A percentile compares a stretch with the other conserved stretches of the same genome.
Conservation (phyloP, 202 grass and related monocot species). For the Schoenoplectus triqueter region DNA sequence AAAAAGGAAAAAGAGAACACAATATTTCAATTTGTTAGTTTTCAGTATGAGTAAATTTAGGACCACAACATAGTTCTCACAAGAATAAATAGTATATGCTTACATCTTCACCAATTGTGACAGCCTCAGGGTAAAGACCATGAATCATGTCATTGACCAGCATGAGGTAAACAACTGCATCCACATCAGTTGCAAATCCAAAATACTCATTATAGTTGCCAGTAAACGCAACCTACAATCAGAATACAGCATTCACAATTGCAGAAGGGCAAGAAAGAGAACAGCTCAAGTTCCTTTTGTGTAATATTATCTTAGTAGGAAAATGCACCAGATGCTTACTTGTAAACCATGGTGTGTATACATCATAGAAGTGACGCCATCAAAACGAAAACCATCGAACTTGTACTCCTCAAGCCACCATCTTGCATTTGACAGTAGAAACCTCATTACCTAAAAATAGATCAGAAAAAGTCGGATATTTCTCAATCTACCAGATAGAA, state of each 20-base stretch:
- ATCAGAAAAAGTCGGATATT: constrained; percentile 34
- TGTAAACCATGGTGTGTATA: constrained; percentile 96
- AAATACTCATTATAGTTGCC: constrained; percentile 98
- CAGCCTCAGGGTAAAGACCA: constrained; percentile 83
- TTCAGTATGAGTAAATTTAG: constrained; percentile 33
- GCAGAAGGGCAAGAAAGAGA: not conserved
- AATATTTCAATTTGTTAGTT: constrained; percentile 35
- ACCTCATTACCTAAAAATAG: constrained; percentile 73
- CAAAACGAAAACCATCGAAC: constrained; percentile 98
- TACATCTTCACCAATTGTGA: constrained; percentile 98
- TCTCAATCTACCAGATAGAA: constrained; percentile 27
- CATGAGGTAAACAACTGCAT: constrained; percentile 99
- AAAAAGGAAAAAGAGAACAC: not conserved
- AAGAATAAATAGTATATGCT: constrained; percentile 44
- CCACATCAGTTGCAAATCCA: constrained; percentile 92
- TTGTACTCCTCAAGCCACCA: constrained; percentile 99
- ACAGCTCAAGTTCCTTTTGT: not conserved
- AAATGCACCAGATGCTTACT: constrained; percentile 49
- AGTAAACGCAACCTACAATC: constrained; percentile 70
- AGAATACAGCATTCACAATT: constrained; percentile 36
- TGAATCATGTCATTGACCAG: constrained; percentile 94
- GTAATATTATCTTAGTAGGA: constrained; percentile 10
- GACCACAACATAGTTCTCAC: constrained; percentile 16
- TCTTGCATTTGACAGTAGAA: constrained; percentile 97
- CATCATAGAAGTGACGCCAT: constrained; percentile 99